These are phyloP conservation scores for Floccularia luteovirens DNA, from an alignment of 768 basidiomycete species.

Conservation along the genomic window DNA sequence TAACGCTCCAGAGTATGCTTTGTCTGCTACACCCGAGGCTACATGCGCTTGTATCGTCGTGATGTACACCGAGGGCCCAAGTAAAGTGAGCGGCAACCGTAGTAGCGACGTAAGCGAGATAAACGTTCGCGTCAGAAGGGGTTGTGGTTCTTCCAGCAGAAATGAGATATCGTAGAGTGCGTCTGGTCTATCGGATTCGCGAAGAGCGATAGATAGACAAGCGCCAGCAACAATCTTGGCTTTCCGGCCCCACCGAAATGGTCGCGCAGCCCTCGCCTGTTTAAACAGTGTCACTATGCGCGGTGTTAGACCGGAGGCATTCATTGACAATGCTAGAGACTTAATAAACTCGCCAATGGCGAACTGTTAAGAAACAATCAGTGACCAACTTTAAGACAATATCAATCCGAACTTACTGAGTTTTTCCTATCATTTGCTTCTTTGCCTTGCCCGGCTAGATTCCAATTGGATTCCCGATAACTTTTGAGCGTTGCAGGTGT, in stretches of 20 bases:
- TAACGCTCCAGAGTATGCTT: conserved; percentile 26
- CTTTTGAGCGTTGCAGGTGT: conserved; percentile 37
- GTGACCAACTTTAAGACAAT: conserved; percentile 11
- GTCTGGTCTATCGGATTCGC: conserved; percentile 64
- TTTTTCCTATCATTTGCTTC: conserved; percentile 61
- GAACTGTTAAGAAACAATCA: conserved; percentile 29
- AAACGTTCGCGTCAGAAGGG: conserved; percentile 49
- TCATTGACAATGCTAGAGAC: conserved; percentile 50
- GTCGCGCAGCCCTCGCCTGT: conserved; percentile 50
- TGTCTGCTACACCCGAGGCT: conserved; percentile 23
- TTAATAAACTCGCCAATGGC: conserved; percentile 59
- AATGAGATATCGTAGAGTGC: conserved; percentile 63
- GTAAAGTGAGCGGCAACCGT: conserved; percentile 39
- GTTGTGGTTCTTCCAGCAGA: conserved; percentile 45
- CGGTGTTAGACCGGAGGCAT: conserved; percentile 50
- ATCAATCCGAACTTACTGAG: conserved; percentile 32
- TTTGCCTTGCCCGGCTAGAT: conserved; percentile 57
- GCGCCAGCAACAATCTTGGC: conserved; percentile 66
- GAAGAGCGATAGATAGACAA: conserved; percentile 60
- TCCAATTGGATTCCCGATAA: conserved; percentile 43
- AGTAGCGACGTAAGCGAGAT: conserved; percentile 44
- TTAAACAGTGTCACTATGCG: conserved; percentile 66
- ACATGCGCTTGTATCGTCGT: conserved; percentile 49
- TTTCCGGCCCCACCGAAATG: conserved; percentile 68
- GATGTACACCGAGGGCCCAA: conserved; percentile 57